Conservation (phyloP, 2,329 filamentous ascomycete species). For the Alternaria rosae region DNA sequence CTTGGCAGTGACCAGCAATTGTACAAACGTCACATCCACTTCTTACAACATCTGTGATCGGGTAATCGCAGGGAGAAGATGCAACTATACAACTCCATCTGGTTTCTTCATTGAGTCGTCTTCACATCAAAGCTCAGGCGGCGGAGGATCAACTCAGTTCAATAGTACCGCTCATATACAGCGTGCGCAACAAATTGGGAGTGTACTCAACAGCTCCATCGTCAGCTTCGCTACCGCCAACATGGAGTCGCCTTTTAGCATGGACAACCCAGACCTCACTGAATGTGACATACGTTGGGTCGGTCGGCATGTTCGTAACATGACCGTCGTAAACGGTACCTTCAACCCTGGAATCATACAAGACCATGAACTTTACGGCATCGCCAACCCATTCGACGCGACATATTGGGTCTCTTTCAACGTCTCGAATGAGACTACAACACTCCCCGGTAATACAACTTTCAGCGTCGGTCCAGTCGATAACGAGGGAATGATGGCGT, state of each 20-base stretch:
- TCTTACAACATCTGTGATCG: neutral
- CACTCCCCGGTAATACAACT: neutral
- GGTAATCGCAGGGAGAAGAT: neutral
- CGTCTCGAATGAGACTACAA: neutral
- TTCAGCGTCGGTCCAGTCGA: neutral
- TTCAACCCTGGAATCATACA: neutral
- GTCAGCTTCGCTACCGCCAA: neutral
- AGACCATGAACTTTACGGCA: neutral
- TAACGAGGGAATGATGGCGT: neutral
- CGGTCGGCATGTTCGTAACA: neutral
- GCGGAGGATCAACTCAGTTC: neutral
- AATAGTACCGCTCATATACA: neutral
- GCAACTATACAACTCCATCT: neutral
- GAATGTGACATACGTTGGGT: constrained; percentile 3
- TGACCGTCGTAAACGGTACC: neutral
- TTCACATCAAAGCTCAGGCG: neutral
- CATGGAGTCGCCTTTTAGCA: neutral
- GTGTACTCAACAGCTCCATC: neutral
- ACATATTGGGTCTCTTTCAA: neutral
- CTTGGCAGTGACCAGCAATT: constrained; percentile 1
- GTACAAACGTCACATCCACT: neutral
- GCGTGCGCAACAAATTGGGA: neutral
- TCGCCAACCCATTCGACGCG: neutral
- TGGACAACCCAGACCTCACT: neutral
- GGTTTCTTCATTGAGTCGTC: neutral